Evolutionary conservation across 495 filamentous ascomycete genomes (phyloP).

Genomic region (Penicillium robsamsonii): DNA sequence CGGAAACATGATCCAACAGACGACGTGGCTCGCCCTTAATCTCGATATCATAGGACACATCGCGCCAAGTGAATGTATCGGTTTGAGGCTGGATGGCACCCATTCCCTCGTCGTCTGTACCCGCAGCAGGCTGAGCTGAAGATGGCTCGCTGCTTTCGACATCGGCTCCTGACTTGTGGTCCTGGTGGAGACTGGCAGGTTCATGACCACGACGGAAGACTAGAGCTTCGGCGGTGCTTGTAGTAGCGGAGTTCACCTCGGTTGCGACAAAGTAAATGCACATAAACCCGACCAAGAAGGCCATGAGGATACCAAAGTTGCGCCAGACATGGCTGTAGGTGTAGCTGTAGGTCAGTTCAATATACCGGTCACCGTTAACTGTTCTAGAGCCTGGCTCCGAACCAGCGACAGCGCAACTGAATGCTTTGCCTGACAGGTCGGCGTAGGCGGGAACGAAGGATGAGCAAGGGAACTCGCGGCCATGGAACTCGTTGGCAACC

Average conservation of each 20-base stretch:
- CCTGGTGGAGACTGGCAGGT: slow-evolving; percentile 28
- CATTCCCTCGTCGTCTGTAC: slow-evolving; percentile 36
- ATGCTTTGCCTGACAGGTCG: slow-evolving; percentile 32
- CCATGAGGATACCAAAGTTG: slow-evolving; percentile 63
- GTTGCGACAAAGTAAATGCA: slow-evolving; percentile 42
- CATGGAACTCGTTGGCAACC: slow-evolving; percentile 58
- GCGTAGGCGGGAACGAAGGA: slow-evolving; percentile 48
- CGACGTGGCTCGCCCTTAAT: slow-evolving; percentile 55
- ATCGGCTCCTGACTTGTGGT: slow-evolving; percentile 45
- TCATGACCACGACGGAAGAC: slow-evolving; percentile 37
- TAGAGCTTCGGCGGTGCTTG: slow-evolving; percentile 34
- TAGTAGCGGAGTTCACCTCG: slow-evolving; percentile 34
- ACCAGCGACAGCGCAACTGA: slow-evolving; percentile 50
- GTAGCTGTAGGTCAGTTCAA: slow-evolving; percentile 52
- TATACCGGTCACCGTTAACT: slow-evolving; percentile 52
- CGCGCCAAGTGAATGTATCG: slow-evolving; percentile 73
- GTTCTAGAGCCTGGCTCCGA: slow-evolving; percentile 41
- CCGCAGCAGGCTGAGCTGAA: slow-evolving; percentile 13
- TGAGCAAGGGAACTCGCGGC: slow-evolving; percentile 45
- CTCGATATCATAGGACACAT: slow-evolving; percentile 69
- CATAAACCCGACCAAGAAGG: slow-evolving; percentile 58
- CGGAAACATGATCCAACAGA: slow-evolving; percentile 62
- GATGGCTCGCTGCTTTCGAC: slow-evolving; percentile 33
- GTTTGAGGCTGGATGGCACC: slow-evolving; percentile 39
- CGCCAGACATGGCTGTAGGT: slow-evolving; percentile 58